Evolutionary conservation across 306 rosid genomes (phyloP).

Genomic region (Cucumis melo): DNA sequence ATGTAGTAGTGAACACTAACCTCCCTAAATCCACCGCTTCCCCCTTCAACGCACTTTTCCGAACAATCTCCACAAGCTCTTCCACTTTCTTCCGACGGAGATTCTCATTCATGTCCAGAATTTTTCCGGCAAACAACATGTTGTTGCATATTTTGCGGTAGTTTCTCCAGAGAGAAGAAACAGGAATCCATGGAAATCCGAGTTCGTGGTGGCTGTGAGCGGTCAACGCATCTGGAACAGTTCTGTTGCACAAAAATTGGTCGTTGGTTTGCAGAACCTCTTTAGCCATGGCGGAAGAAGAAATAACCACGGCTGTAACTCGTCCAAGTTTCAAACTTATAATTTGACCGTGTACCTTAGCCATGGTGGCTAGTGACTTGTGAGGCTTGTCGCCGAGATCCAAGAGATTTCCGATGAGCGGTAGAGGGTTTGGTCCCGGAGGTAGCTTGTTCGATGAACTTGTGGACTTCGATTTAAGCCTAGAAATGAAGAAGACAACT

Average conservation of each 20-base stretch:
- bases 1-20: conserved; percentile 12
- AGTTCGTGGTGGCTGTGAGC: conserved; percentile 6
- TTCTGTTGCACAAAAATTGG: conserved; percentile 15
- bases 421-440: conserved; percentile 35
- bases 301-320: conserved; percentile 19
- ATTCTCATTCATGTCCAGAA: conserved; percentile 20
- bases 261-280: conserved; percentile 20
- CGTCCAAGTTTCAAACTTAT: conserved; percentile 24
- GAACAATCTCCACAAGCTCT: conserved; percentile 6
- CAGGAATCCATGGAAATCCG: conserved; percentile 16
- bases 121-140: background rate
- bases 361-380: conserved; percentile 16
- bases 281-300: conserved; percentile 20
- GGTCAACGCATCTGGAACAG: conserved; percentile 6
- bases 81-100: conserved; percentile 15
- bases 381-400: conserved; percentile 33
- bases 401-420: conserved; percentile 36
- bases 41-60: background rate
- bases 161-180: conserved; percentile 20
- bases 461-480: background rate
- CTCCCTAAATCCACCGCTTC: conserved; percentile 21
- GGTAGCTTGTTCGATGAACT: conserved; percentile 14
- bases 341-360: conserved; percentile 22
- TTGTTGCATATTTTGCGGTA: background rate
- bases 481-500: background rate